Conservation (phyloP, 257 asterid genomes). For the Solanum medicagineum region DNA sequence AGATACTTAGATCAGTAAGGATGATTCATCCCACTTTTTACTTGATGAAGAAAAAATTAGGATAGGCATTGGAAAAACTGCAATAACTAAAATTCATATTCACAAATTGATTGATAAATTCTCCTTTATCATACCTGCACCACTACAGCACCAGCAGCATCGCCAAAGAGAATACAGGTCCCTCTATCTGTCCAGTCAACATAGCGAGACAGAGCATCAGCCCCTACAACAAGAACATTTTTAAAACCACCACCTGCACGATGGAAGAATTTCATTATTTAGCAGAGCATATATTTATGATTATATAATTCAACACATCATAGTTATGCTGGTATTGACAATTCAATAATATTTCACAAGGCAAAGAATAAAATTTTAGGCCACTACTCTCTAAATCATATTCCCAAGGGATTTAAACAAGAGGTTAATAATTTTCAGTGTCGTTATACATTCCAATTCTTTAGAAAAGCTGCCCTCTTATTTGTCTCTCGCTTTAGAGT, state of each 20-base stretch:
- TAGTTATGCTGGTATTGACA: neutral
- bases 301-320: neutral
- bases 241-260: constrained; percentile 82
- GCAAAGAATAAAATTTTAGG: neutral
- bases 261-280: neutral
- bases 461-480: neutral
- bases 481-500: neutral
- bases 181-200: constrained; percentile 98
- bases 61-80: neutral
- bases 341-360: neutral
- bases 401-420: neutral
- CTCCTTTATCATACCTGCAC: constrained; percentile 41
- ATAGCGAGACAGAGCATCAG: constrained; percentile 89
- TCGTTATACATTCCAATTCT: neutral
- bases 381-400: neutral
- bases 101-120: neutral
- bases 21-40: neutral
- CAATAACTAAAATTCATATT: neutral
- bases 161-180: constrained; percentile 94
- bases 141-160: constrained; percentile 92
- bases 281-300: neutral
- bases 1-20: neutral
- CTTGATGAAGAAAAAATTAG: neutral
- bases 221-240: constrained; percentile 91
- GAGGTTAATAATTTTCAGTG: neutral